phyloP scores from a whole-genome alignment of 257 asterid genomes.

The Solanum gracilifrons region DNA sequence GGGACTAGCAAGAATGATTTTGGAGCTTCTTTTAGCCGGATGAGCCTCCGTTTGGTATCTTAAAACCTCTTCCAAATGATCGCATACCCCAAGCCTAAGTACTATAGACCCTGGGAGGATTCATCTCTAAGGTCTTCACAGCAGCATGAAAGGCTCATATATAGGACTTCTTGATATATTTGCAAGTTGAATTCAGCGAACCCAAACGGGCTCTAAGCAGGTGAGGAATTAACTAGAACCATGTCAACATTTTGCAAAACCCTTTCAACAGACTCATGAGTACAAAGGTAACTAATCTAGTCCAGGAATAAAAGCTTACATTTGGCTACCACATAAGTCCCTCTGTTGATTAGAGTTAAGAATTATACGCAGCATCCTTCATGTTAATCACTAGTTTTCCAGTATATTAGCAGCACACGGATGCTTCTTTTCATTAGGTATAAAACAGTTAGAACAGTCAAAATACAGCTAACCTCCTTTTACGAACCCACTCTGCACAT shows the following conservation, averaged over 20 bases:
- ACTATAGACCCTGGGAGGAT: neutral
- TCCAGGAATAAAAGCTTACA: neutral
- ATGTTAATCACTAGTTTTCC: slow-evolving; percentile 30
- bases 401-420: slow-evolving; percentile 13
- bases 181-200: neutral
- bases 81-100: neutral
- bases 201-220: neutral
- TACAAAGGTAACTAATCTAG: neutral
- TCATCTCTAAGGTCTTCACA: neutral
- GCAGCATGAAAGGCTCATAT: neutral
- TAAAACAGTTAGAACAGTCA: slow-evolving; percentile 32
- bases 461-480: slow-evolving; percentile 77
- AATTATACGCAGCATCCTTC: slow-evolving; percentile 40
- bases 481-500: slow-evolving; percentile 41
- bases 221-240: neutral
- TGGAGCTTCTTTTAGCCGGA: neutral
- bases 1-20: neutral
- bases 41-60: neutral
- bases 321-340: slow-evolving; percentile 6
- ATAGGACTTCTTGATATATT: neutral
- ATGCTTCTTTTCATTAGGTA: slow-evolving; percentile 45
- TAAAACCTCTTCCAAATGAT: neutral
- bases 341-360: slow-evolving; percentile 15
- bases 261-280: neutral
- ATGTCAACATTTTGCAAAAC: neutral